Evolutionary conservation across 768 basidiomycete species (phyloP).

Genomic region (Phlebiopsis flavidoalba): DNA sequence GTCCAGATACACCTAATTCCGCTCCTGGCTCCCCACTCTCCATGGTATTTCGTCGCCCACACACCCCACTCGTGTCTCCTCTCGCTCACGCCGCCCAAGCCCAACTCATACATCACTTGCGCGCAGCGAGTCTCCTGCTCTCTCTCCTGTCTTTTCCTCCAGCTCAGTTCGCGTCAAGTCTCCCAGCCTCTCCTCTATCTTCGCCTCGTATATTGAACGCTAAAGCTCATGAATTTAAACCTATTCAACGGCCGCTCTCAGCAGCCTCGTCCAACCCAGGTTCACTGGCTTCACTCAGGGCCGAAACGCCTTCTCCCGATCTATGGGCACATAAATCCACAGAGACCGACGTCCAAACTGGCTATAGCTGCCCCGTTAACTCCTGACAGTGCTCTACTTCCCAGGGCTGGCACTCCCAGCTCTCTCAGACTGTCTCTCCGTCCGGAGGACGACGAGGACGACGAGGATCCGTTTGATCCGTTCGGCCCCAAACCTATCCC

Average conservation of each 20-base stretch:
- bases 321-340: constrained; percentile 75
- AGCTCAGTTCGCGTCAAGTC: constrained; percentile 70
- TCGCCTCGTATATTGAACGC: constrained; percentile 85
- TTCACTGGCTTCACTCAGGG: constrained; percentile 44
- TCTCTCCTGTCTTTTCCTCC: constrained; percentile 66
- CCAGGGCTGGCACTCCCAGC: constrained; percentile 63
- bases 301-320: constrained; percentile 86
- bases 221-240: constrained; percentile 86
- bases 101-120: constrained; percentile 54
- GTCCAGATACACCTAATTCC: constrained; percentile 74
- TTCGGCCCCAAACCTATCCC: constrained; percentile 49
- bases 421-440: constrained; percentile 63
- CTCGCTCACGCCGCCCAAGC: constrained; percentile 45
- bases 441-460: constrained; percentile 58
- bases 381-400: constrained; percentile 53
- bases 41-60: constrained; percentile 69
- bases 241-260: constrained; percentile 74
- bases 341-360: constrained; percentile 73
- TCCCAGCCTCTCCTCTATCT: constrained; percentile 78
- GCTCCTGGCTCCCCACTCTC: constrained; percentile 75
- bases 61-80: constrained; percentile 75
- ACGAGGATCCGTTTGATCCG: constrained; percentile 85
- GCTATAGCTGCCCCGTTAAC: constrained; percentile 89
- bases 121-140: constrained; percentile 50
- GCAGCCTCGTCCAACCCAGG: constrained; percentile 62